These are phyloP conservation scores for Furculomyces boomerangus DNA, from an alignment of 371 early-diverging fungal species.

Conservation along the genomic window DNA sequence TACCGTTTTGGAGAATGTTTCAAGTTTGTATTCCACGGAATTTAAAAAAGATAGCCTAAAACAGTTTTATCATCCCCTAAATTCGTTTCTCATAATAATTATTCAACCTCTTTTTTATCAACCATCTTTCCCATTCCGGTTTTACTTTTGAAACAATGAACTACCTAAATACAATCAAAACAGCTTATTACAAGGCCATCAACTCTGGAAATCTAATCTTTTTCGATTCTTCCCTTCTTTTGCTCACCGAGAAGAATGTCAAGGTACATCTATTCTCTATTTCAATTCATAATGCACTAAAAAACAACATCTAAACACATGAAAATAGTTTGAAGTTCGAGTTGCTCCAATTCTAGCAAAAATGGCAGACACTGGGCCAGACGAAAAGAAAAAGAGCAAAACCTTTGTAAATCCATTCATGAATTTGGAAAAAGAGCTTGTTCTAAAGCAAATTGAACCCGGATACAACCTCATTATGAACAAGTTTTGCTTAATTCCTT, in stretches of 20 bases:
- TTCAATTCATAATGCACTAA: neutral
- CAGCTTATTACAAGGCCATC: neutral
- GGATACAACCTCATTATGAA: conserved; percentile 17
- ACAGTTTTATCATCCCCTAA: too few species aligned
- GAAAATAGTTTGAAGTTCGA: neutral
- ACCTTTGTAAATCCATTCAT: conserved; percentile 1
- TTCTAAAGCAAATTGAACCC: neutral
- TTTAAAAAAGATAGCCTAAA: too few species aligned
- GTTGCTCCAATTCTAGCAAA: conserved; percentile 1
- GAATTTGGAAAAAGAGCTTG: neutral
- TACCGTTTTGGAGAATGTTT: too few species aligned
- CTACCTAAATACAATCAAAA: neutral
- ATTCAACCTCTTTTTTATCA: too few species aligned
- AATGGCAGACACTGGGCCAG: neutral
- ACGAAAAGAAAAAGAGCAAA: neutral
- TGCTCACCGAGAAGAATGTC: neutral
- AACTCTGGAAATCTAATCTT: neutral
- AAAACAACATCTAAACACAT: neutral
- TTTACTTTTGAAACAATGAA: too few species aligned
- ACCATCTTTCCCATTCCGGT: too few species aligned
- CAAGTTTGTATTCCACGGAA: too few species aligned
- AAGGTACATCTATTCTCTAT: neutral
- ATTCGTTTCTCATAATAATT: too few species aligned
- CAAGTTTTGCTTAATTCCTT: conserved; percentile 24
- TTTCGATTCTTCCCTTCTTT: neutral